phyloP scores from a whole-genome alignment of 257 asterid species.

The Nicotiana sylvestris region DNA sequence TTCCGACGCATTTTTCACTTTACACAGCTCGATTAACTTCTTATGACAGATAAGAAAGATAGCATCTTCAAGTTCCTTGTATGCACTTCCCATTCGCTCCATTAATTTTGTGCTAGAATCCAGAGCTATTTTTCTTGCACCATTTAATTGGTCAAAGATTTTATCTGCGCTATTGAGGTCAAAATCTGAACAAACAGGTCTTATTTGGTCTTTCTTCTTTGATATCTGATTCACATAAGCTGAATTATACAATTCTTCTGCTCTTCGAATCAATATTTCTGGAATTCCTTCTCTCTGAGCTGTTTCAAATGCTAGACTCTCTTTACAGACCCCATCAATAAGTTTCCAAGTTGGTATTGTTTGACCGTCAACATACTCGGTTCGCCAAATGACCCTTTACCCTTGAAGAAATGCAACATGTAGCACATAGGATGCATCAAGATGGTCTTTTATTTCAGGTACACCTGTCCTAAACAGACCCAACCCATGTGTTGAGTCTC shows the following conservation, averaged over 20 bases:
- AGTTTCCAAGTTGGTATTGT: slow-evolving; percentile 84
- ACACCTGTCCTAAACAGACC: too few species aligned
- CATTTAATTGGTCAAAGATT: slow-evolving; percentile 16
- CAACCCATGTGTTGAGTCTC: too few species aligned
- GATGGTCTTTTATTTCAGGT: too few species aligned
- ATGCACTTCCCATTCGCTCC: slow-evolving; percentile 26
- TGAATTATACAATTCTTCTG: slow-evolving; percentile 64
- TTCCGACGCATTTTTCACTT: slow-evolving; percentile 27
- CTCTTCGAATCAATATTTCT: slow-evolving; percentile 56
- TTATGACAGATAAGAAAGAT: slow-evolving; percentile 42
- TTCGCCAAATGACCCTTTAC: slow-evolving; percentile 8
- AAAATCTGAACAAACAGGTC: slow-evolving; percentile 13
- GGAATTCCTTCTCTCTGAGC: slow-evolving; percentile 93
- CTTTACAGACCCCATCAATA: slow-evolving; percentile 83
- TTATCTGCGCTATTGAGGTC: slow-evolving; percentile 15
- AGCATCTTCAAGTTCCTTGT: slow-evolving; percentile 50
- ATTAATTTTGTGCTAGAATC: slow-evolving; percentile 20
- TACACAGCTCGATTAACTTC: slow-evolving; percentile 29
- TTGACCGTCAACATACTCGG: slow-evolving; percentile 49
- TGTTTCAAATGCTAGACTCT: slow-evolving; percentile 96
- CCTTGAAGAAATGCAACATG: too few species aligned
- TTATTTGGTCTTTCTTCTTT: slow-evolving; percentile 6
- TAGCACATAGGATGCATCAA: too few species aligned
- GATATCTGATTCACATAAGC: slow-evolving; percentile 35
- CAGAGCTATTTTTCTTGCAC: slow-evolving; percentile 12